Conservation (phyloP, 2,329 filamentous ascomycete species). For the Colletotrichum chlorophyti region DNA sequence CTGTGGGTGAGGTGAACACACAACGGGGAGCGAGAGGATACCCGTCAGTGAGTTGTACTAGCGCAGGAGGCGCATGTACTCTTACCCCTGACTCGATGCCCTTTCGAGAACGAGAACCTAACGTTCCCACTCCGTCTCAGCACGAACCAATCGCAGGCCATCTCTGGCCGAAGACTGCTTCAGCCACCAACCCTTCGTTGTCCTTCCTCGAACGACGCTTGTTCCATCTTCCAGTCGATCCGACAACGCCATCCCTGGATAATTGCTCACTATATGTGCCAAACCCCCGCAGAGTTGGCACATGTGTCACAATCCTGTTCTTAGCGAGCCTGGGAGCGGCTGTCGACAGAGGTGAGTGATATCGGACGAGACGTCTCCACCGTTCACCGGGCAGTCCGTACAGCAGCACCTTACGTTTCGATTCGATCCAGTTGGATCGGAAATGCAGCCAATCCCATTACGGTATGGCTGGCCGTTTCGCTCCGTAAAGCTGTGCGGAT, state of each 20-base stretch:
- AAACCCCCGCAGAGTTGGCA: too few species aligned
- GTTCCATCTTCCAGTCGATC: conserved; percentile 48
- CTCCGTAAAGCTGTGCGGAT: too few species aligned
- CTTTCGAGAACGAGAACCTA: too few species aligned
- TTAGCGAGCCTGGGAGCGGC: too few species aligned
- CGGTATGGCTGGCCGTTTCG: background rate
- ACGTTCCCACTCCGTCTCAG: background rate
- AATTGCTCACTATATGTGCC: too few species aligned
- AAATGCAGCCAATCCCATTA: background rate
- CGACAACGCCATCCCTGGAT: conserved; percentile 43
- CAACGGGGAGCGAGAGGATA: too few species aligned
- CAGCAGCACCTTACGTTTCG: background rate
- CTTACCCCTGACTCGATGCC: conserved; percentile 4
- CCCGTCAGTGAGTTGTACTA: background rate
- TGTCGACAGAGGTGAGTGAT: background rate
- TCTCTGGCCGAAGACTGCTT: conserved; percentile 5
- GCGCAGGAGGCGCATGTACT: background rate
- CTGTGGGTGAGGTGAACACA: too few species aligned
- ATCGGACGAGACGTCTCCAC: background rate
- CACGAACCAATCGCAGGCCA: conserved; percentile 8
- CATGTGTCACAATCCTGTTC: too few species aligned
- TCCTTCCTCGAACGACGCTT: conserved; percentile 39
- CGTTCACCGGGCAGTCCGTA: background rate
- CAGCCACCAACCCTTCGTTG: conserved; percentile 30
- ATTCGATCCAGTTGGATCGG: background rate